Percentiles rank a stretch among this genome's conserved stretches.
Conservation (phyloP, 2,329 filamentous ascomycete genomes). For the Exophiala phaeomuriformis region DNA sequence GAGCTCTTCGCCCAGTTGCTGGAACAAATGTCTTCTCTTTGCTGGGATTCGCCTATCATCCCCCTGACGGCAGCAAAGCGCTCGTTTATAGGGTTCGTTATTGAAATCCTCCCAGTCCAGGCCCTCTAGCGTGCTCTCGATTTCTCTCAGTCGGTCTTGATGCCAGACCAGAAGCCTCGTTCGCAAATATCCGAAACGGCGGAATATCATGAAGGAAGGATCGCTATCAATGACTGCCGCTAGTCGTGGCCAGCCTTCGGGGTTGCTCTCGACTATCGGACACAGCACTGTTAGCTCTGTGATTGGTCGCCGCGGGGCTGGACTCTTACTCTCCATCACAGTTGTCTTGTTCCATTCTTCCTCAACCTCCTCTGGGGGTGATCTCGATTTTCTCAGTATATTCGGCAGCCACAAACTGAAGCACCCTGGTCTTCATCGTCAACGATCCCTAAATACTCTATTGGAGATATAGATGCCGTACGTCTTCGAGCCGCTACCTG, state of each 20-base stretch:
- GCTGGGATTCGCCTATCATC: constrained; percentile 6
- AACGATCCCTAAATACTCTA: background rate
- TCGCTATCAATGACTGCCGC: constrained; percentile 38
- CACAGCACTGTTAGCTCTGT: background rate
- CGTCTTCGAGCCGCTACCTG: background rate
- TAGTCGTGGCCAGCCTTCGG: constrained; percentile 7
- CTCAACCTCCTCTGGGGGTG: background rate
- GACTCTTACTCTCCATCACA: background rate
- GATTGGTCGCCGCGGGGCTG: background rate
- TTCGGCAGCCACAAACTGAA: background rate
- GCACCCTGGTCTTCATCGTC: background rate
- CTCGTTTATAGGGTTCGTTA: background rate
- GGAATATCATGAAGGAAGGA: constrained; percentile 38
- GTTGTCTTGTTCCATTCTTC: background rate
- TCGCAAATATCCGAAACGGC: constrained; percentile 39
- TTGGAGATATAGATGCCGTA: background rate
- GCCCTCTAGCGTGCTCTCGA: constrained; percentile 28
- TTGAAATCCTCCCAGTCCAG: constrained; percentile 7
- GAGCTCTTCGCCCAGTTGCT: constrained; percentile 3
- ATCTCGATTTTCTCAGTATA: background rate
- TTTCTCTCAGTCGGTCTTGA: constrained; percentile 28
- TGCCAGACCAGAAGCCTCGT: constrained; percentile 33
- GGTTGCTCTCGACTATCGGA: background rate
- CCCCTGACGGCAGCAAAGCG: constrained; percentile 2
- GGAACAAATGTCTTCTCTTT: constrained; percentile 3